A percentile compares a stretch with the other conserved stretches of the same genome.
phyloP scores from a whole-genome alignment of 192 early-diverging fungal genomes.

The Linnemannia hyalina region DNA sequence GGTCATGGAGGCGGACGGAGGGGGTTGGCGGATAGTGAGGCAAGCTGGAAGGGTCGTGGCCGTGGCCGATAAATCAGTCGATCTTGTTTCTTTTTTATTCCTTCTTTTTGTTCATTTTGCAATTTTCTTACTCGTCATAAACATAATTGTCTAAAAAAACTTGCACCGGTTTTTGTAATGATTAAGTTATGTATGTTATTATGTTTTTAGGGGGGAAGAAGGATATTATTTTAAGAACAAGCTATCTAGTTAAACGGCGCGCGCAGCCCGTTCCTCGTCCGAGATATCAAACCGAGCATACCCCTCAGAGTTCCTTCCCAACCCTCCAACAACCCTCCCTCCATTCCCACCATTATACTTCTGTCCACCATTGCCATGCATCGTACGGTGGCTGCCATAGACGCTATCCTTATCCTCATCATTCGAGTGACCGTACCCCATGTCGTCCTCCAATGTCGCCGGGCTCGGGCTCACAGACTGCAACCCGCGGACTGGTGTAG shows the following conservation, averaged over 20 bases:
- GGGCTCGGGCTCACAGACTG: neutral
- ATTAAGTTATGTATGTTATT: neutral
- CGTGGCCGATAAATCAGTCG: constrained; percentile 26
- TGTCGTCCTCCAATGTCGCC: neutral
- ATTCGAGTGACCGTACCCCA: neutral
- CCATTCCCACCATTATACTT: neutral
- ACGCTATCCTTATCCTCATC: constrained; percentile 37
- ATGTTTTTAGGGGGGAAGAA: neutral
- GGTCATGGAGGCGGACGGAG: constrained; percentile 15
- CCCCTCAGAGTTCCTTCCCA: constrained; percentile 38
- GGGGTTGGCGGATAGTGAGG: constrained; percentile 12
- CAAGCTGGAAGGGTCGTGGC: constrained; percentile 45
- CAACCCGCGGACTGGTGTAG: neutral
- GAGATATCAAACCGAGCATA: constrained; percentile 40
- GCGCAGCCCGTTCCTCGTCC: constrained; percentile 20
- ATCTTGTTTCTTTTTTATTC: neutral
- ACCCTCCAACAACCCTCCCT: constrained; percentile 25
- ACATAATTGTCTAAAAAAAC: neutral
- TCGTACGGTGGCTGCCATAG: constrained; percentile 42
- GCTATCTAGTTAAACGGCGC: constrained; percentile 5
- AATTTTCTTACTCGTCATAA: neutral
- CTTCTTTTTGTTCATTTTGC: neutral
- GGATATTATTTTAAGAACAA: neutral
- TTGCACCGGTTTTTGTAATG: neutral
- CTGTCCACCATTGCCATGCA: constrained; percentile 1